Evolutionary conservation across 768 basidiomycete genomes (phyloP), one percentile per base, ranked within the genome.

Genomic region (Boletus vinaceobasis): DNA sequence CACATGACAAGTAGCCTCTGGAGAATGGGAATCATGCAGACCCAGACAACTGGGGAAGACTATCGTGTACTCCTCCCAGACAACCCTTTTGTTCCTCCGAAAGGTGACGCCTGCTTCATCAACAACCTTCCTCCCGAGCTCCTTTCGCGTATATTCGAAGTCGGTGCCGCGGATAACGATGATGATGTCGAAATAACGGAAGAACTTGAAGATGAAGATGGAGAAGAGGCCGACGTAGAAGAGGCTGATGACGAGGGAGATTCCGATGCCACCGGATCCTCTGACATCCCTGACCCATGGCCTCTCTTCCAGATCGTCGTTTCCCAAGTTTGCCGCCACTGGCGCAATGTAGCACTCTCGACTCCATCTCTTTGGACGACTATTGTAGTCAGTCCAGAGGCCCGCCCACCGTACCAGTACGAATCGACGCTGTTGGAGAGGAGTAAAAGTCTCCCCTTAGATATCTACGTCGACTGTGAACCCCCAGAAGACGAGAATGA

Each of bases 281-380:
- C 54, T 19, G 55, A 46, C 35, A 10, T n/a, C 4, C 4, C 7
- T 43, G 19, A 43, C 23, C 11, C 44, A n/a, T 42, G 36, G 43
- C 69, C 68, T 33, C 53, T 73, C 2, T 85, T 84, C 64, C 77
- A 79, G 58, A 70, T 84, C 29, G 71, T 83, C 59, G 82, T 78
- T 14, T 85, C 84, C 17, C 85, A 85, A 60, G 79, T 86, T 10
- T 87, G 85, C 65, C 70, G 61, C 26, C 80, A 77, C 53, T 87
- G 85, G 85, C 81, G 85, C 45, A 70, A 69, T 35, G 59, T 77
- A 2, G 79, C 83, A 4, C 51, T 86, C 29, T 76, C 77, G 31
- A 79, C 79, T 0, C 80, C 83, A 1, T 70, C 72, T 9, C 74
- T 87, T 17, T 88, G 86, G 86, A 79, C 79, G 11, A 67, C 55